Evolutionary conservation across 768 basidiomycete genomes (phyloP), one percentile per base, ranked within the genome.

Genomic region (Boletus sp.): DNA sequence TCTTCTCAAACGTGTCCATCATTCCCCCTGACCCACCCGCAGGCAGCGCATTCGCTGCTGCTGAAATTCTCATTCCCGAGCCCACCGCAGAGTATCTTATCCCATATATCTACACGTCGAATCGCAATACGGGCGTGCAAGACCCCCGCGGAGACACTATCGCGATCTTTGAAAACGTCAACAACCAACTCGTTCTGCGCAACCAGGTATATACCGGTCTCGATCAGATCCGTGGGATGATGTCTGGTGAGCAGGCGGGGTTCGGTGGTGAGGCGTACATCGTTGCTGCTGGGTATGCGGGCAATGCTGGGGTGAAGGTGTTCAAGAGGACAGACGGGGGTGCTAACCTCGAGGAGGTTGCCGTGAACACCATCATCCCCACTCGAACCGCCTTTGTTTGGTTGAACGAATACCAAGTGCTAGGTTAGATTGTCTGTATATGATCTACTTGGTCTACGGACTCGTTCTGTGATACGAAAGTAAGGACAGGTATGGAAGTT

Each of bases 91-190:
- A 65, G 20, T 89, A 83, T 75, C 79, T 77, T 0, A 73, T 61
- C 4, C 76, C 80, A 0, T 84, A 81, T 61, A 80, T 89, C 61
- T 90, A 89, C 71, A 78, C 77, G n/a, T 87, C 87, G 5, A 89
- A 89, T 72, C 79, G 87, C 40, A 87, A 89, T 69, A 76, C 74
- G 0, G 83, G 78, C n/a, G 70, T 73, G 5, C 74, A 75, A 52
- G 82, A 83, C 53, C 68, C 80, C 20, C 77, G 78, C 7, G 84
- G 84, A 7, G 87, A 89, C 68, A 76, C 85, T 0, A 84, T 89
- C 48, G 84, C 83, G 7, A 82, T 88, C 47, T 85, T 83, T 63
- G 76, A 81, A 58, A 75, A 77, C 42, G 66, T 82, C 37, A 29
- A 71, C 63, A 64, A 68, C 33, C 46, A 56, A 33, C 67, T 85